A percentile compares a stretch with the other conserved stretches of the same genome.
Conservation (phyloP, 202 grass and related monocot genomes). For the Carex sylvatica region DNA sequence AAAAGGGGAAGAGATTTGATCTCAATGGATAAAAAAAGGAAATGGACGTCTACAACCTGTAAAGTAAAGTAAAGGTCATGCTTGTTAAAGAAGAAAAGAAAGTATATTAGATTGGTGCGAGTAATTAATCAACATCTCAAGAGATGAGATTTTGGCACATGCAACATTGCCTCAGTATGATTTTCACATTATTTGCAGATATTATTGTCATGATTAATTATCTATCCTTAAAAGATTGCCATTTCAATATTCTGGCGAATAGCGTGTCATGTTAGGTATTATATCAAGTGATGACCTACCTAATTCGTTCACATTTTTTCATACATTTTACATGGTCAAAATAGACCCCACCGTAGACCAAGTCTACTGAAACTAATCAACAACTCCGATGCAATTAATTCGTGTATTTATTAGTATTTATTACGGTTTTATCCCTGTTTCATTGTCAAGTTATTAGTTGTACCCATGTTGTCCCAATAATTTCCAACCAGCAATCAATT, state of each 20-base stretch:
- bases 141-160: neutral
- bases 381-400: neutral
- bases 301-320: slow-evolving; percentile 16
- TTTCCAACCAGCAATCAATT: neutral
- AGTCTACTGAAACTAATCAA: neutral
- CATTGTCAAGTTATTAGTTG: slow-evolving; percentile 26
- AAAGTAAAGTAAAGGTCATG: neutral
- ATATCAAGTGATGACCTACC: slow-evolving; percentile 26
- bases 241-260: neutral
- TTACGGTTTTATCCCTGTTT: neutral
- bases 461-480: slow-evolving; percentile 7
- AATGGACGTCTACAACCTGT: neutral
- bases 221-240: neutral
- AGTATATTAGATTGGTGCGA: neutral
- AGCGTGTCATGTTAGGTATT: slow-evolving; percentile 4
- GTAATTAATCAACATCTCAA: too few relatives aligned
- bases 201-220: neutral
- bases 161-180: neutral
- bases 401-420: neutral
- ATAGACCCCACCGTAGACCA: neutral
- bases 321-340: slow-evolving; percentile 30
- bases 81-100: neutral
- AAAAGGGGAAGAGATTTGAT: neutral
- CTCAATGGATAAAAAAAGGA: neutral
- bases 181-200: neutral